Conservation (phyloP, 2,329 filamentous ascomycete species). For the Paraconiothyrium brasiliense region DNA sequence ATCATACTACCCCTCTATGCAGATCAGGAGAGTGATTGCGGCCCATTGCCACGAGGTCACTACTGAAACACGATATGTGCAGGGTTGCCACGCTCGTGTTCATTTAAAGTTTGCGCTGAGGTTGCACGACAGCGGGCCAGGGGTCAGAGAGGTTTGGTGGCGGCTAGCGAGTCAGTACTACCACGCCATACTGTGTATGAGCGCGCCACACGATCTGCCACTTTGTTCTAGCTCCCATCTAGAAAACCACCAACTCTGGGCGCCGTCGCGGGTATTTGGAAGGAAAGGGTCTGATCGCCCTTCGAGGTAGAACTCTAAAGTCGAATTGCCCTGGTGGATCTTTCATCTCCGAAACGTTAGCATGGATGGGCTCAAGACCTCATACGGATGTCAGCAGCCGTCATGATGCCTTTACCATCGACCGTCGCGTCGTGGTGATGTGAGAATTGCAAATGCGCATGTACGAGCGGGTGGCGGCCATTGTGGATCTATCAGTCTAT, state of each 20-base stretch:
- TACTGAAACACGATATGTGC: conserved; percentile 13
- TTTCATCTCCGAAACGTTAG: conserved; percentile 13
- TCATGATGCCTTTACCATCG: background rate
- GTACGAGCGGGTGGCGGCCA: background rate
- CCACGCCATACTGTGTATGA: background rate
- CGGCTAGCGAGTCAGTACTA: conserved; percentile 9
- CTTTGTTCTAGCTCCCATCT: conserved; percentile 15
- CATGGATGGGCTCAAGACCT: background rate
- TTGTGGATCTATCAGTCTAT: conserved; percentile 14
- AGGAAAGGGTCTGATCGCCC: conserved; percentile 10
- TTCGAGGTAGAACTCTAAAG: background rate
- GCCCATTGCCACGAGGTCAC: background rate
- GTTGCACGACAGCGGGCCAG: conserved; percentile 15
- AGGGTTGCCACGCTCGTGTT: conserved; percentile 15
- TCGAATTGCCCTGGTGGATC: background rate
- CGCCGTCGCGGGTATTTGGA: background rate
- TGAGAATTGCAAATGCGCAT: background rate
- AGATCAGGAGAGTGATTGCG: background rate
- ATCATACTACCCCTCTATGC: background rate
- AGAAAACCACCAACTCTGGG: conserved; percentile 2
- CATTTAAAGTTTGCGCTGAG: conserved; percentile 9
- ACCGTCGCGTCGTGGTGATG: background rate
- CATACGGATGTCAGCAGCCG: background rate
- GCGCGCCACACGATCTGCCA: conserved; percentile 7
- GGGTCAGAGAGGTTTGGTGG: conserved; percentile 1